These are phyloP conservation scores for Mortierella sp. DNA, from an alignment of 371 early-diverging fungal genomes.

Conservation along the genomic window DNA sequence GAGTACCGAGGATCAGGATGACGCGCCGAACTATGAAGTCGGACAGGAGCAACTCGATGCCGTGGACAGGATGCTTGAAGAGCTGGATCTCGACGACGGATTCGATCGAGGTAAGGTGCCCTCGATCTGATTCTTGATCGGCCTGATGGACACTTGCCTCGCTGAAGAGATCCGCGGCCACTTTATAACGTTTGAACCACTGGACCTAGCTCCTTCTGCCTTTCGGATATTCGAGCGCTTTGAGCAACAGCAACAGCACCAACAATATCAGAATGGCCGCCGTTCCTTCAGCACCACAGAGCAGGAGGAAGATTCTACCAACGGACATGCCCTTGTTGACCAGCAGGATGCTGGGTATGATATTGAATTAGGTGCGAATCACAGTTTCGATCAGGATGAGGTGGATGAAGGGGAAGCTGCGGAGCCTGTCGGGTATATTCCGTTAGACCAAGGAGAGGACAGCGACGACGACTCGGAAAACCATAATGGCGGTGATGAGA, in stretches of 20 bases:
- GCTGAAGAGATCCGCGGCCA: too few relatives aligned
- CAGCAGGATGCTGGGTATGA: not conserved
- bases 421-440: conserved; percentile 40
- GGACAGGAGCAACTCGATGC: conserved; percentile 48
- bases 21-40: conserved; percentile 35
- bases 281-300: not conserved
- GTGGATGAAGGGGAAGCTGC: conserved; percentile 14
- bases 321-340: not conserved
- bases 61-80: conserved; percentile 49
- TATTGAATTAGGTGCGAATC: not conserved
- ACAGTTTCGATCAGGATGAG: conserved; percentile 6
- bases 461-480: not conserved
- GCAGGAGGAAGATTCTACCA: too few relatives aligned
- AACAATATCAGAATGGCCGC: not conserved
- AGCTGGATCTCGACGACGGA: conserved; percentile 38
- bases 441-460: conserved; percentile 26
- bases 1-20: conserved; percentile 12
- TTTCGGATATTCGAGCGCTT: conserved; percentile 42
- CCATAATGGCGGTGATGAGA: not conserved
- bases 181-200: too few relatives aligned
- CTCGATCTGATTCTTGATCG: too few relatives aligned
- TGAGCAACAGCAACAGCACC: conserved; percentile 13
- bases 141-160: too few relatives aligned
- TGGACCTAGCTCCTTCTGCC: conserved; percentile 41
- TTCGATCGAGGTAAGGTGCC: conserved; percentile 29